A percentile compares a stretch with the other conserved stretches of the same genome.
Evolutionary conservation across 495 filamentous ascomycete genomes (phyloP).

Genomic region (Sordaria brevicollis): DNA sequence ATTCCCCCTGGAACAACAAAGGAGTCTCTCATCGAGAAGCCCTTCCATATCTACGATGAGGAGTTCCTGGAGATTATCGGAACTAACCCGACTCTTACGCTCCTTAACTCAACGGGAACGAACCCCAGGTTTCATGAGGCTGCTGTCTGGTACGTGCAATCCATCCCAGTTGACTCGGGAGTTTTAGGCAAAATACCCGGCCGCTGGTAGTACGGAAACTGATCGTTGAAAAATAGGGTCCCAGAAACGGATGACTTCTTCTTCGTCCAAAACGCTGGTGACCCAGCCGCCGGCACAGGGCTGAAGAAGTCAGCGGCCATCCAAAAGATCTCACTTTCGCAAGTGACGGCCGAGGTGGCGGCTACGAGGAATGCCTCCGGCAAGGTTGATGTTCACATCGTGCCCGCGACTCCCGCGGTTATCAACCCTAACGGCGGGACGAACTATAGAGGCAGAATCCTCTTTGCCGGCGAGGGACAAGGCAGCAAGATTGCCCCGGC

Average conservation of each 20-base stretch:
- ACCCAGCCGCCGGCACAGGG: slow-evolving; percentile 34
- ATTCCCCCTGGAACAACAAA: slow-evolving; percentile 23
- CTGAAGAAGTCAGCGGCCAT: slow-evolving; percentile 41
- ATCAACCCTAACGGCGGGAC: slow-evolving; percentile 42
- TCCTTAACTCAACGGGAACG: slow-evolving; percentile 26
- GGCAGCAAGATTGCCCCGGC: slow-evolving; percentile 31
- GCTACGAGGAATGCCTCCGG: slow-evolving; percentile 30
- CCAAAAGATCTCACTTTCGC: slow-evolving; percentile 35
- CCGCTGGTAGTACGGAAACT: not conserved
- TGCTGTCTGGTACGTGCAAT: slow-evolving; percentile 33
- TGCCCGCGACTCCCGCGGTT: slow-evolving; percentile 26
- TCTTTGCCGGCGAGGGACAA: slow-evolving; percentile 38
- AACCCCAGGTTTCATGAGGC: slow-evolving; percentile 44
- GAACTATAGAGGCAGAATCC: slow-evolving; percentile 35
- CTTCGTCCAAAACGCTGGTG: slow-evolving; percentile 43
- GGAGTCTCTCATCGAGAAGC: slow-evolving; percentile 22
- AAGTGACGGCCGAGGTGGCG: slow-evolving; percentile 28
- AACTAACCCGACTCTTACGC: slow-evolving; percentile 31
- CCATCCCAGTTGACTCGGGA: not conserved
- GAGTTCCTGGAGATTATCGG: slow-evolving; percentile 35
- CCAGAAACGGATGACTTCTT: slow-evolving; percentile 40
- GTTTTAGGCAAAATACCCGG: not conserved
- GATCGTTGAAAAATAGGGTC: slow-evolving; percentile 12
- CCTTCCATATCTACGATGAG: slow-evolving; percentile 37
- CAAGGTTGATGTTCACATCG: slow-evolving; percentile 26